Conservation (phyloP, 2,329 filamentous ascomycete genomes). For the Fusarium illudens region DNA sequence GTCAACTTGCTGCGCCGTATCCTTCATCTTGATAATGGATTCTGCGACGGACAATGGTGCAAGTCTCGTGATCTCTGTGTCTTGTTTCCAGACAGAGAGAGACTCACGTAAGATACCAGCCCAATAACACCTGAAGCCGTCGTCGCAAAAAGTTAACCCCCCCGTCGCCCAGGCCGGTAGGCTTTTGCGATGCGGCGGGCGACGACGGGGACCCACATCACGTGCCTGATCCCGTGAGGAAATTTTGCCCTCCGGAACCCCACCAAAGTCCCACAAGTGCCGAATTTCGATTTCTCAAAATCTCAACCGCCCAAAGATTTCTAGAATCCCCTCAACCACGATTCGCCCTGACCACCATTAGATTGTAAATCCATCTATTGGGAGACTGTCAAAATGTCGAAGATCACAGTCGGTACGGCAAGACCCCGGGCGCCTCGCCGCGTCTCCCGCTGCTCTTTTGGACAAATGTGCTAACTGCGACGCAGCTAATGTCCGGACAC, state of each 20-base stretch:
- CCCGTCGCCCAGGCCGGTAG: slow-evolving; percentile 17
- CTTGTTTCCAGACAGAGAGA: not conserved
- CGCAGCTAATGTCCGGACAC: slow-evolving; percentile 88
- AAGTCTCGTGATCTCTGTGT: not conserved
- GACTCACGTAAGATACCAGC: not conserved
- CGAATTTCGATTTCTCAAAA: slow-evolving; percentile 32
- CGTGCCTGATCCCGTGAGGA: slow-evolving; percentile 47
- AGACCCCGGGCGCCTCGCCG: not conserved
- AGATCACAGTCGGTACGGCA: slow-evolving; percentile 77
- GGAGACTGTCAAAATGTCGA: slow-evolving; percentile 90
- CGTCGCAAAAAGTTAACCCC: slow-evolving; percentile 8
- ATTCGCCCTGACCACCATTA: slow-evolving; percentile 71
- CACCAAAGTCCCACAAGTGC: slow-evolving; percentile 41
- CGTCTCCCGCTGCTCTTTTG: not conserved
- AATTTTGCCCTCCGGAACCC: slow-evolving; percentile 48
- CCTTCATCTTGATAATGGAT: slow-evolving; percentile 30
- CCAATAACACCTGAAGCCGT: slow-evolving; percentile 12
- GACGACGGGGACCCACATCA: slow-evolving; percentile 30
- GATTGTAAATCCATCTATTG: slow-evolving; percentile 72
- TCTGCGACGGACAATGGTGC: not conserved
- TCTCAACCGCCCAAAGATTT: slow-evolving; percentile 33
- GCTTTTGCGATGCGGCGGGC: slow-evolving; percentile 7
- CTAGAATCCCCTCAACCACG: slow-evolving; percentile 36
- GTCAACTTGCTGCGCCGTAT: slow-evolving; percentile 41
- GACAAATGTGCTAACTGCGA: slow-evolving; percentile 48